Evolutionary conservation across 2,329 filamentous ascomycete genomes (phyloP), one percentile per base, ranked within the genome.

Genomic region (Venturia asperata): DNA sequence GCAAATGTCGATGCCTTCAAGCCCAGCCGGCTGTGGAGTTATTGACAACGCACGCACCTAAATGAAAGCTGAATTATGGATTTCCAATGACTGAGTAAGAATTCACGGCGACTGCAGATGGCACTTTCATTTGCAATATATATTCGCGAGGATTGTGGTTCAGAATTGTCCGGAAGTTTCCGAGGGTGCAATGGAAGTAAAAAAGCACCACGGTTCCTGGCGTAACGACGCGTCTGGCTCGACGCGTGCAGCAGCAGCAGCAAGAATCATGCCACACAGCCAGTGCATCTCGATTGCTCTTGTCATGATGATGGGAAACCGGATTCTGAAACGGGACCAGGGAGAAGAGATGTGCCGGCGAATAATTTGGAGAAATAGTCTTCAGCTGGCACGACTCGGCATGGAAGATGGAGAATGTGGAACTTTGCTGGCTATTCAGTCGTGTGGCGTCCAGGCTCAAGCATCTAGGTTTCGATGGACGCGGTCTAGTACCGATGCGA

Each of bases 381-480:
- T 39, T 30, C 52, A 58, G 30, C 30, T 58, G 52, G 52, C 52
- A 58, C 52, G 52, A 58, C 30, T 58, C 52, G 52, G 52, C 52
- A 58, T 58, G 30, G 52, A 58, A 58, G 52, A 7, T n/a, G 52
- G 52, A 58, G 27, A 7, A 34, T 15, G 49, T 55, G 49, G 49
- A 55, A 34, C 49, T 30, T 19, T 55, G 49, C 52, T 56, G 52
- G 47, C 15, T 37, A n/a, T 37, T 58, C 52, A 58, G 52, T 58
- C 9, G 24, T 58, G 52, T 58, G 52, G 52, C 52, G 52, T 37
- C 52, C 27, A 58, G 45, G 45, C 39, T 10, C 39, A 41, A 39
- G 47, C 47, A 52, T 37, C 27, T 37, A 15, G 52, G 52, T 39
- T 58, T 58, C 52, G 37, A 37, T 21, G 30, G 10, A 58, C 7